These are phyloP conservation scores for Candida odintsovae DNA, from an alignment of 805 yeast species.

Conservation along the genomic window DNA sequence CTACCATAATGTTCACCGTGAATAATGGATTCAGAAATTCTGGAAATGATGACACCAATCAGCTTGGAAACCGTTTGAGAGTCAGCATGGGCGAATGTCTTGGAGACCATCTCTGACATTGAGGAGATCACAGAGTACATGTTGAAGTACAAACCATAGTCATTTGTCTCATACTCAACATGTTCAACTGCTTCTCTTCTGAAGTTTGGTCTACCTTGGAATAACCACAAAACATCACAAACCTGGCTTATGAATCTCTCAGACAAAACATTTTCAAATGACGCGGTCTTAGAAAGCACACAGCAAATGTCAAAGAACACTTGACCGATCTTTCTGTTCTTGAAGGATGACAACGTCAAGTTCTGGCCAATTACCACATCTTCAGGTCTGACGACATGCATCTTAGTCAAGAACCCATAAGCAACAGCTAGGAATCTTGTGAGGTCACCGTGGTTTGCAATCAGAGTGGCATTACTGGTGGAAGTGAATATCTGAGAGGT, in stretches of 20 bases:
- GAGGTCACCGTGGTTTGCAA: constrained; percentile 59
- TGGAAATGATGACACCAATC: constrained; percentile 7
- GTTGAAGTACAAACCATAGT: constrained; percentile 36
- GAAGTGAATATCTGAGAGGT: constrained; percentile 81
- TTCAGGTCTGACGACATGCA: constrained; percentile 40
- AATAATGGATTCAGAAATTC: constrained; percentile 4
- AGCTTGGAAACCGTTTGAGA: neutral
- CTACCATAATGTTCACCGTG: neutral
- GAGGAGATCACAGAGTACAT: constrained; percentile 58
- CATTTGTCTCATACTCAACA: constrained; percentile 86
- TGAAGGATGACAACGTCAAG: constrained; percentile 30
- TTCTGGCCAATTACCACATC: constrained; percentile 28
- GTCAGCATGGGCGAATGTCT: constrained; percentile 27
- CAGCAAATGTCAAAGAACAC: constrained; percentile 76
- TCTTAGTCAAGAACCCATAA: constrained; percentile 55
- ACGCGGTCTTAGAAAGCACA: constrained; percentile 62
- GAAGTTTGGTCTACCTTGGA: constrained; percentile 74
- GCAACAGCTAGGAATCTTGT: constrained; percentile 56
- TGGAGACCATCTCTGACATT: constrained; percentile 49
- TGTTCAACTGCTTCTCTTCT: constrained; percentile 73
- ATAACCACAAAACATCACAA: constrained; percentile 58
- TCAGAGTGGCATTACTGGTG: constrained; percentile 61
- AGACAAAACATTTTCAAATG: constrained; percentile 40
- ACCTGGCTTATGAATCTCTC: constrained; percentile 48
- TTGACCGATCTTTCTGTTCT: constrained; percentile 73